Evolutionary conservation across 2,329 filamentous ascomycete genomes (phyloP).

Genomic region (Penicillium sp.): DNA sequence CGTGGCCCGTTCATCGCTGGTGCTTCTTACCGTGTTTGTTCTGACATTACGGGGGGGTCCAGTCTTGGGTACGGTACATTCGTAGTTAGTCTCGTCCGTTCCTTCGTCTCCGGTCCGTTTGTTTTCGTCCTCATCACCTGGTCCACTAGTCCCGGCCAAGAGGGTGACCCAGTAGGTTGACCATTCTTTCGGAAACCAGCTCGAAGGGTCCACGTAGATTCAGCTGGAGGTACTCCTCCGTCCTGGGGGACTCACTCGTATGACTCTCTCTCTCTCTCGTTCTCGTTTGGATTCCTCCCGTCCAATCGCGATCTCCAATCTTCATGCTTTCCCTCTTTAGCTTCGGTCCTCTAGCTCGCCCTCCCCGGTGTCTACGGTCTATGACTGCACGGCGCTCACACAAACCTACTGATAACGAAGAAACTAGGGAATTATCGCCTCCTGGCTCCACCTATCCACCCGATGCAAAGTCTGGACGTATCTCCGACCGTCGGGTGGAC

Average conservation of each 20-base stretch:
- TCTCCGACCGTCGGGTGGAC: background rate
- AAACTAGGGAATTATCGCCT: background rate
- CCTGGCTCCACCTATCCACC: background rate
- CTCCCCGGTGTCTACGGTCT: background rate
- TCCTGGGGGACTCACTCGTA: no score
- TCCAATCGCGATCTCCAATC: background rate
- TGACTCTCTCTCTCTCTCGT: background rate
- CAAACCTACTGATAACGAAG: background rate
- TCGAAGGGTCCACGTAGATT: background rate
- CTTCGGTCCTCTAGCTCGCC: background rate
- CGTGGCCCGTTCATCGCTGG: constrained; percentile 8
- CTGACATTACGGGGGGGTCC: no score
- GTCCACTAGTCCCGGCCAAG: background rate
- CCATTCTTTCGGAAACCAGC: background rate
- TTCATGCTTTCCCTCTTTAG: background rate
- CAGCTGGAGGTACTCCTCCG: background rate
- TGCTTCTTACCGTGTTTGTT: background rate
- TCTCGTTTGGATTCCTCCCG: background rate
- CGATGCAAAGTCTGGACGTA: background rate
- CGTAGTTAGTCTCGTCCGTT: no score
- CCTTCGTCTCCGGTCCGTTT: background rate
- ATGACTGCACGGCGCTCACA: background rate
- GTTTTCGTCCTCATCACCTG: background rate
- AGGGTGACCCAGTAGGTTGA: constrained; percentile 8
- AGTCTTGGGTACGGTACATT: background rate